Evolutionary conservation across 495 filamentous ascomycete species (phyloP).

Genomic region (Durotheca rogersii): DNA sequence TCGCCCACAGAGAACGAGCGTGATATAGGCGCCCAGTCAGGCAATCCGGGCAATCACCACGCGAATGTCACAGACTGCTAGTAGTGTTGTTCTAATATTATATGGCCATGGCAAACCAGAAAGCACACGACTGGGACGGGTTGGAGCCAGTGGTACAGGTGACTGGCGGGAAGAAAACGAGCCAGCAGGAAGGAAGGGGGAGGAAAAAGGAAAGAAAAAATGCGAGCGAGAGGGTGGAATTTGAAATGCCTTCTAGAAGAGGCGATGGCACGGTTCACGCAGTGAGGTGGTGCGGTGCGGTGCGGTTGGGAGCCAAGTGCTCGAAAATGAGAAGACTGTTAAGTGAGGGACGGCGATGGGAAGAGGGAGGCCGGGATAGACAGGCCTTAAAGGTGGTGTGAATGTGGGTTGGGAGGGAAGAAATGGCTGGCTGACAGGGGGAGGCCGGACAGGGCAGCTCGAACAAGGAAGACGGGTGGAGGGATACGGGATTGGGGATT

Average conservation of each 20-base stretch:
- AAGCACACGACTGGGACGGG: slow-evolving; percentile 14
- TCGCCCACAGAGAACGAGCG: slow-evolving; percentile 14
- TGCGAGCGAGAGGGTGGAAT: slow-evolving; percentile 12
- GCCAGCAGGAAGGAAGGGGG: too few species aligned
- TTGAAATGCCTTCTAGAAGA: slow-evolving; percentile 24
- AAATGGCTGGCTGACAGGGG: slow-evolving; percentile 23
- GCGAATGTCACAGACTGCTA: slow-evolving; percentile 24
- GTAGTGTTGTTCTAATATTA: slow-evolving; percentile 22
- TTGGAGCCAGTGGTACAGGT: slow-evolving; percentile 3
- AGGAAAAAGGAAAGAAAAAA: too few species aligned
- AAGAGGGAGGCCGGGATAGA: slow-evolving; percentile 23
- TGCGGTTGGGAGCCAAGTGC: slow-evolving; percentile 11
- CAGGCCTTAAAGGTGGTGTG: slow-evolving; percentile 27
- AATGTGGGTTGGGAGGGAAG: neutral
- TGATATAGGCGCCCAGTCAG: slow-evolving; percentile 7
- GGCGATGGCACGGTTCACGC: slow-evolving; percentile 28
- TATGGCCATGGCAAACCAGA: slow-evolving; percentile 29
- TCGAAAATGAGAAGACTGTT: slow-evolving; percentile 19
- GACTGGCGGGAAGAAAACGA: slow-evolving; percentile 10
- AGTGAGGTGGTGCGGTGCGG: too few species aligned
- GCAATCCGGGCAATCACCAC: slow-evolving; percentile 15
- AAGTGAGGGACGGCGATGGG: slow-evolving; percentile 14
- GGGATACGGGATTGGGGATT: slow-evolving; percentile 19
- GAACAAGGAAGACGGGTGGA: slow-evolving; percentile 26
- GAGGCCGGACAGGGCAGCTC: slow-evolving; percentile 30